Base-by-base conservation (phyloP, 148 eudicot species). In the Euryodendron excelsum region DNA sequence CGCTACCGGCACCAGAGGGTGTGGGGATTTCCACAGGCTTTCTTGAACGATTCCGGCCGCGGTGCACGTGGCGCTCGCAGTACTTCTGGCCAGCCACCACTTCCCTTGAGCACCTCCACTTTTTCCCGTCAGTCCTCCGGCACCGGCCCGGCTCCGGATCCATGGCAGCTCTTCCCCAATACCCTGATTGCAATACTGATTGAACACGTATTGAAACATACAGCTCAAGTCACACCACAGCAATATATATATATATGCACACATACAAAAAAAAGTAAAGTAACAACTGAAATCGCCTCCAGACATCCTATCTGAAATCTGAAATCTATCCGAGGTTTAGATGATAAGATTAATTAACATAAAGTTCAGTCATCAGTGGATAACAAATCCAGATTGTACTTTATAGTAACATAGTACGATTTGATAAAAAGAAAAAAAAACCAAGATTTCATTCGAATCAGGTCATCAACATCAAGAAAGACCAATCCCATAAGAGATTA, bases 41-140 rank as follows among this genome's bases (percentile, higher is more conserved):
- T 95, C 99, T 95, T 95, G 97, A 95, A 93, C 99, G 99, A 88
- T 88, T 90, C 62, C 91, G 89, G 74, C 99, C 99, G 74, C 99
- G 96, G 84, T 95, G 91, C 73, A 95, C 76, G 82, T 95, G 99
- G 82, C 97, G 97, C 77, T 91, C 97, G 78, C 99, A 95, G 81
- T 95, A 95, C 82, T 95, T 95, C 34, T 95, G 96, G 65, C 91
- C 94, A 67, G 87, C 83, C 62, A 95, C 91, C 36, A 90, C 91
- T 78, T 95, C 99, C 83, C 97, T 90, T 30, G 97, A 89, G 82
- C 99, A 95, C 86, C 99, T 90, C 99, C 99, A 95, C 67, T 95
- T 95, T 81, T 95, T 95, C 1, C 99, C 99, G 69, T 95, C 99
- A 30, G 99, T 95, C 69, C 99, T 86, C 76, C 94, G 81, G 77